phyloP scores from a whole-genome alignment of 805 yeast species.

The Saccharomyces paradoxus region DNA sequence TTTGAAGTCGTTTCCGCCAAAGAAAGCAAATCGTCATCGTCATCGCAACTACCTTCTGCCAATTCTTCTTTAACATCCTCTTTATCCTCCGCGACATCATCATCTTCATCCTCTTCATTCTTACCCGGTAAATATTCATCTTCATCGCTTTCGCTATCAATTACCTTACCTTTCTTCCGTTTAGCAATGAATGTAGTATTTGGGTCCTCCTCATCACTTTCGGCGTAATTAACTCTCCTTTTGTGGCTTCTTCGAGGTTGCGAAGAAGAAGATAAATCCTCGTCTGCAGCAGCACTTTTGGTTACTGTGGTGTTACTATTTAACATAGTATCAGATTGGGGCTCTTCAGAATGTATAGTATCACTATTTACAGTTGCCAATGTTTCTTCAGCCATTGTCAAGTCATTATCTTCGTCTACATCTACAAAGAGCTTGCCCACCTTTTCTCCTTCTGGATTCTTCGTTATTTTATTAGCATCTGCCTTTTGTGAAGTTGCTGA shows the following conservation, averaged over 20 bases:
- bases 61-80: conserved; percentile 5
- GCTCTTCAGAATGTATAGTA: background rate
- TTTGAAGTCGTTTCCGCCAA: conserved; percentile 15
- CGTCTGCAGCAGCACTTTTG: background rate
- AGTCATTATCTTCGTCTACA: conserved; percentile 8
- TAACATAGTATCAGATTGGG: background rate
- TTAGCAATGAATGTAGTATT: conserved; percentile 7
- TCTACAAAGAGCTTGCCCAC: conserved; percentile 10
- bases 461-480: background rate
- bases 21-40: conserved; percentile 30
- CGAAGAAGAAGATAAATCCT: background rate
- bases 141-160: conserved; percentile 30
- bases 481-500: background rate
- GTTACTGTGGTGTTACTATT: background rate
- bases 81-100: conserved; percentile 26
- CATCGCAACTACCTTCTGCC: conserved; percentile 33
- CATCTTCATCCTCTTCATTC: conserved; percentile 9
- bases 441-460: background rate
- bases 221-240: conserved; percentile 30
- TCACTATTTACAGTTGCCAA: background rate
- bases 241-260: conserved; percentile 14
- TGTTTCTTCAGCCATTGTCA: background rate
- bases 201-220: conserved; percentile 35
- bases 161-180: conserved; percentile 16
- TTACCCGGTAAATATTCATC: conserved; percentile 27